A percentile compares a stretch with the other conserved stretches of the same genome.
Conservation (phyloP, 345 rosid genomes). For the Raphanus raphanistrum region DNA sequence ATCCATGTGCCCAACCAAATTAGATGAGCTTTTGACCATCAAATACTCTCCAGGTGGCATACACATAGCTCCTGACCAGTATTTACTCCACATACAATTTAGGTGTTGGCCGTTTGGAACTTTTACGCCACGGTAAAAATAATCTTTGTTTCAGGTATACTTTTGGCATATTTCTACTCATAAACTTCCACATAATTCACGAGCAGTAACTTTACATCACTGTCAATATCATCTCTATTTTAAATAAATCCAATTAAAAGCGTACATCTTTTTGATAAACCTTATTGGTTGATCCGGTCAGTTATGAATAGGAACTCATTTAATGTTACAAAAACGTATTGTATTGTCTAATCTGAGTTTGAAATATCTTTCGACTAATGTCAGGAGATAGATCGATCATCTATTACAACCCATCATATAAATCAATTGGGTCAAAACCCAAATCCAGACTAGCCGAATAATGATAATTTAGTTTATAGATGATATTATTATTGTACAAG, state of each 20-base stretch:
- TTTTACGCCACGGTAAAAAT: constrained; percentile 6
- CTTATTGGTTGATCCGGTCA: no score
- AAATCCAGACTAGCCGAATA: no score
- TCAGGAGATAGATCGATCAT: no score
- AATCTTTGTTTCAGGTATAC: background rate
- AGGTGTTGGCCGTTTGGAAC: constrained; percentile 8
- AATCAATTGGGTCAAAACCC: no score
- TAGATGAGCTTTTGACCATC: constrained; percentile 18
- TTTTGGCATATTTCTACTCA: no score
- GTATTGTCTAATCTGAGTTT: no score
- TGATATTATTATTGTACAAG: constrained; percentile 1
- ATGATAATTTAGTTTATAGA: background rate
- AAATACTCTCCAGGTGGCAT: constrained; percentile 21
- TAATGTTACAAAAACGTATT: no score
- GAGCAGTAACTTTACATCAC: constrained; percentile 24
- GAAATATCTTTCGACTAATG: no score
- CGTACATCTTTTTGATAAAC: background rate
- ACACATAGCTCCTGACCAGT: background rate
- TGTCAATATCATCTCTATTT: constrained; percentile 19
- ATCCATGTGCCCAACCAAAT: constrained; percentile 19
- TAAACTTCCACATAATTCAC: background rate
- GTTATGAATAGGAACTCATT: no score
- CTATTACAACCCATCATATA: no score
- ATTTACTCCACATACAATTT: background rate
- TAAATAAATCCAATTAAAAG: constrained; percentile 13